phyloP scores from a whole-genome alignment of 306 rosid species.

The Inga oerstediana region DNA sequence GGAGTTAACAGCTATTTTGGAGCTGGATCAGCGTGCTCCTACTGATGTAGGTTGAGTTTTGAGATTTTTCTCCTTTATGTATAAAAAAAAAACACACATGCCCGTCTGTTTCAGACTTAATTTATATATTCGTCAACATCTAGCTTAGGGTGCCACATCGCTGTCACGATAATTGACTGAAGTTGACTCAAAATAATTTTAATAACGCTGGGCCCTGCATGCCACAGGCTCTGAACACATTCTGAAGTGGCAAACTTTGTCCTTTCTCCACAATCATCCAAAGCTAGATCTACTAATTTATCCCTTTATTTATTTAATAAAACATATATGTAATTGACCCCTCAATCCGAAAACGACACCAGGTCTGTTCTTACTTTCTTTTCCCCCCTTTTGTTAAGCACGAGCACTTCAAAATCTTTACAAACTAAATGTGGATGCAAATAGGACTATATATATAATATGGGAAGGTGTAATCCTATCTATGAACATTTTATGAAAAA shows the following conservation, averaged over 20 bases:
- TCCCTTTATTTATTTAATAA: neutral
- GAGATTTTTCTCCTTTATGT: no score
- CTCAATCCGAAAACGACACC: neutral
- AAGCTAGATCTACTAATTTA: neutral
- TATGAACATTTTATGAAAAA: no score
- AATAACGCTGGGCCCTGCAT: neutral
- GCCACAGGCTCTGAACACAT: neutral
- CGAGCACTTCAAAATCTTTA: neutral
- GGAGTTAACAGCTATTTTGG: no score
- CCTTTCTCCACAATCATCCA: neutral
- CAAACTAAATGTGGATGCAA: neutral
- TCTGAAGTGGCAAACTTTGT: constrained; percentile 21
- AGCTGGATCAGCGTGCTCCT: no score
- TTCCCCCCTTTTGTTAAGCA: neutral
- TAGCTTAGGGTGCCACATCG: neutral
- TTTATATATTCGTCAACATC: constrained; percentile 7
- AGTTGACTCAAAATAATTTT: neutral
- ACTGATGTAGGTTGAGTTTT: no score
- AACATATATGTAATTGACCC: neutral
- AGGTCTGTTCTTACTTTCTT: neutral
- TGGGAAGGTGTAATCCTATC: no score
- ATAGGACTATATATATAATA: neutral
- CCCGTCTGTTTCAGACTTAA: neutral
- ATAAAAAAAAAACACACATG: no score
- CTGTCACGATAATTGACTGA: constrained; percentile 12